phyloP scores from a whole-genome alignment of 257 asterid genomes.

The Solanum etuberosum region DNA sequence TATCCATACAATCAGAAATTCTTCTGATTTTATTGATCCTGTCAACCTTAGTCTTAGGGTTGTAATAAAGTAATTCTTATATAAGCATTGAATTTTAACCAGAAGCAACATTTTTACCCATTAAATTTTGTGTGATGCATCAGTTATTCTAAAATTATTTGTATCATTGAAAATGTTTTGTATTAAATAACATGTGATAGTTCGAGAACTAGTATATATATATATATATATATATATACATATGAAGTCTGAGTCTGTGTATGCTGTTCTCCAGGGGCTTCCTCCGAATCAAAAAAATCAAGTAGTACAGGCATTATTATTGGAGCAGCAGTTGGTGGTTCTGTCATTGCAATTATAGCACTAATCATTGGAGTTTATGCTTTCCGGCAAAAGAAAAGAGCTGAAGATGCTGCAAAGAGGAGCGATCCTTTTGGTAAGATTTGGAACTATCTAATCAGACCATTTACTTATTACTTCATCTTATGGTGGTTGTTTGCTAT shows the following conservation, averaged over 20 bases:
- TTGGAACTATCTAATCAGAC: neutral
- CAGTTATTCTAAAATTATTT: no score
- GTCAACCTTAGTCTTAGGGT: no score
- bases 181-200: no score
- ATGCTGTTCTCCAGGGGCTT: conserved; percentile 14
- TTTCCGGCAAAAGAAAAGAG: conserved; percentile 54
- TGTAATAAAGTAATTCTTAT: no score
- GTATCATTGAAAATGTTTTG: no score
- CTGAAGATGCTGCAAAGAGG: conserved; percentile 51
- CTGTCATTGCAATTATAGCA: conserved; percentile 33
- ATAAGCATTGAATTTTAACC: no score
- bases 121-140: no score
- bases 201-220: no score
- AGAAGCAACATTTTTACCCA: no score
- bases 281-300: conserved; percentile 19
- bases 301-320: conserved; percentile 27
- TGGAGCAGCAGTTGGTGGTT: conserved; percentile 67
- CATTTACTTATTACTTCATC: neutral
- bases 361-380: conserved; percentile 65
- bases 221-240: no score
- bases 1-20: no score
- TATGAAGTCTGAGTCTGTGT: neutral
- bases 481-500: neutral
- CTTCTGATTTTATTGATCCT: no score
- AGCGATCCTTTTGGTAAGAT: conserved; percentile 67